phyloP scores from a whole-genome alignment of 768 basidiomycete genomes.

The Mycena vulgaris region DNA sequence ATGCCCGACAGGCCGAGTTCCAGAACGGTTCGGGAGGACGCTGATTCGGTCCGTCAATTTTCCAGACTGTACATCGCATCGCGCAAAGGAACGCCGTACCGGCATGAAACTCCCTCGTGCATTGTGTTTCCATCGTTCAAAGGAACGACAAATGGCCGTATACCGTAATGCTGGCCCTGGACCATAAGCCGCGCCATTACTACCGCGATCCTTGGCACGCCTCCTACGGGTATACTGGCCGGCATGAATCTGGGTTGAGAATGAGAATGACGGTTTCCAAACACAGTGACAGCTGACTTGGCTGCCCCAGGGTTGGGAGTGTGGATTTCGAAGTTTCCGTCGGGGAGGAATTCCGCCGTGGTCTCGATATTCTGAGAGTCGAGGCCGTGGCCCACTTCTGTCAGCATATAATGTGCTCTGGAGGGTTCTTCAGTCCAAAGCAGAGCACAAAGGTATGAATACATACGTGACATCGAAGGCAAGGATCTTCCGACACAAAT shows the following conservation, averaged over 20 bases:
- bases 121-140: slow-evolving; percentile 46
- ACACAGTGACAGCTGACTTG: slow-evolving; percentile 37
- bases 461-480: slow-evolving; percentile 45
- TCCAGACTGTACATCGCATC: no score
- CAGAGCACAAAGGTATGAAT: not conserved
- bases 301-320: slow-evolving; percentile 43
- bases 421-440: not conserved
- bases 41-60: slow-evolving; percentile 20
- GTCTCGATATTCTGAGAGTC: slow-evolving; percentile 48
- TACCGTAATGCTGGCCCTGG: slow-evolving; percentile 34
- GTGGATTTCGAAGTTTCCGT: slow-evolving; percentile 44
- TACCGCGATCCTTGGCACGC: slow-evolving; percentile 44
- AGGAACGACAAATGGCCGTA: slow-evolving; percentile 46
- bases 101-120: slow-evolving; percentile 46
- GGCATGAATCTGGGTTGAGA: slow-evolving; percentile 47
- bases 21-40: slow-evolving; percentile 38
- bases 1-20: slow-evolving; percentile 44
- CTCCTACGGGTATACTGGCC: slow-evolving; percentile 44
- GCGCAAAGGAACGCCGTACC: not conserved
- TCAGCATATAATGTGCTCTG: slow-evolving; percentile 48
- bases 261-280: not conserved
- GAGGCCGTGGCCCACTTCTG: slow-evolving; percentile 49
- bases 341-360: slow-evolving; percentile 38
- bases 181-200: slow-evolving; percentile 48
- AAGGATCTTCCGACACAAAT: slow-evolving; percentile 45